These are phyloP conservation scores for Hypocrella siamensis DNA, from an alignment of 2,329 filamentous ascomycete species.

Conservation along the genomic window DNA sequence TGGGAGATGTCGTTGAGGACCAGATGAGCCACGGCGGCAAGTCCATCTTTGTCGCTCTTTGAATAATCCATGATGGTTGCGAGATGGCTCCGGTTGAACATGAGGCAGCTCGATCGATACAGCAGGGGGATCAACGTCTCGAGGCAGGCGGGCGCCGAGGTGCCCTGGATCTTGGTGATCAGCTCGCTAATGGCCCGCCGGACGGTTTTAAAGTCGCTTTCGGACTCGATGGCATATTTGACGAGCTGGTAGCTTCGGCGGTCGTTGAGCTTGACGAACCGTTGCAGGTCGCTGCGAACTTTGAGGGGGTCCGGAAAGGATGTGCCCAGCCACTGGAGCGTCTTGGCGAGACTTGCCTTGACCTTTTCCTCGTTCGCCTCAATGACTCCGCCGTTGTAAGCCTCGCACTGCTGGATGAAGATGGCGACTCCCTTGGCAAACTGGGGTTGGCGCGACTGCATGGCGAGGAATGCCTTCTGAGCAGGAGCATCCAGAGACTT, in stretches of 20 bases:
- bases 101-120: conserved; percentile 67
- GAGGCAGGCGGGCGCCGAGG: conserved; percentile 46
- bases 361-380: conserved; percentile 54
- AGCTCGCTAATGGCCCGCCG: conserved; percentile 83
- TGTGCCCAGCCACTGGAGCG: conserved; percentile 57
- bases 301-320: conserved; percentile 62
- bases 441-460: conserved; percentile 63
- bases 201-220: conserved; percentile 85
- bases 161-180: conserved; percentile 61
- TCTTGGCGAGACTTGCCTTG: conserved; percentile 54
- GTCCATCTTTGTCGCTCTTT: conserved; percentile 63
- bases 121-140: conserved; percentile 72
- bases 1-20: conserved; percentile 85
- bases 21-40: conserved; percentile 70
- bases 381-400: conserved; percentile 76
- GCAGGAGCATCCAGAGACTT: conserved; percentile 63
- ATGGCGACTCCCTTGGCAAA: conserved; percentile 58
- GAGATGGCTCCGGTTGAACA: conserved; percentile 91
- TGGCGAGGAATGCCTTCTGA: conserved; percentile 75
- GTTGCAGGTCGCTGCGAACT: conserved; percentile 64
- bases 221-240: conserved; percentile 67
- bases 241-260: conserved; percentile 81
- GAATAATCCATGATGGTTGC: conserved; percentile 79
- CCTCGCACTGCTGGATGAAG: conserved; percentile 75
- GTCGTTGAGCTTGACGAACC: conserved; percentile 83